These are phyloP conservation scores for Boechera retrofracta DNA, from an alignment of 345 rosid species.

Conservation along the genomic window DNA sequence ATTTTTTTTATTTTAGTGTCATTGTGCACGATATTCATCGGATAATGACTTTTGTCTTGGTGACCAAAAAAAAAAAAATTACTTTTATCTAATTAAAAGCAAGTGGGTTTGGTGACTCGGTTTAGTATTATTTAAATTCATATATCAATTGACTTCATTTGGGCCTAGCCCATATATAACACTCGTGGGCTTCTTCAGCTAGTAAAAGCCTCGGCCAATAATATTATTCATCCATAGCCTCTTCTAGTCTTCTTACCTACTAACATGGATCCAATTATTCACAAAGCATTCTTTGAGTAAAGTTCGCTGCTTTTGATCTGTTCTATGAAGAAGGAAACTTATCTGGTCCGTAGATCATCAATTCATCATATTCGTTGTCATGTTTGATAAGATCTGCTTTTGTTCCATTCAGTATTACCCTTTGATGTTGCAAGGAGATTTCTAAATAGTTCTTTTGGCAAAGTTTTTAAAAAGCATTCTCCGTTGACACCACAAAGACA, in stretches of 20 bases:
- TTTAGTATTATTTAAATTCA: not conserved
- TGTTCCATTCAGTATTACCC: not conserved
- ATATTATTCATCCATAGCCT: not conserved
- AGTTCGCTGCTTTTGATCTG: not conserved
- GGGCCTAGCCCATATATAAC: not conserved
- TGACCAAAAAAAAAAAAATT: too few species aligned
- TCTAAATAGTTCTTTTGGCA: not conserved
- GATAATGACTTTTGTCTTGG: not conserved
- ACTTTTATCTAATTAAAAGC: not conserved
- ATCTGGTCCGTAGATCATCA: too few species aligned
- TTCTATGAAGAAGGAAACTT: not conserved
- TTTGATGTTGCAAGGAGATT: not conserved
- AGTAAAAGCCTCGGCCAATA: not conserved
- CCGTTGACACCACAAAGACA: not conserved
- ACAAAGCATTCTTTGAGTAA: not conserved
- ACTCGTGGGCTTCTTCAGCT: not conserved
- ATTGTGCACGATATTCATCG: not conserved
- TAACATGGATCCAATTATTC: too few species aligned
- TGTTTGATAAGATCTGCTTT: not conserved
- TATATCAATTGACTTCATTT: not conserved
- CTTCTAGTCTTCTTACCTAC: not conserved
- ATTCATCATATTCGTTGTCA: not conserved
- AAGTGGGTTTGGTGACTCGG: not conserved
- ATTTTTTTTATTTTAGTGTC: not conserved
- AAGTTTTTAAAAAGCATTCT: not conserved